A percentile compares a stretch with the other conserved stretches of the same genome.
These are phyloP conservation scores for Collybia sordida DNA, from an alignment of 768 basidiomycete species.

Conservation along the genomic window DNA sequence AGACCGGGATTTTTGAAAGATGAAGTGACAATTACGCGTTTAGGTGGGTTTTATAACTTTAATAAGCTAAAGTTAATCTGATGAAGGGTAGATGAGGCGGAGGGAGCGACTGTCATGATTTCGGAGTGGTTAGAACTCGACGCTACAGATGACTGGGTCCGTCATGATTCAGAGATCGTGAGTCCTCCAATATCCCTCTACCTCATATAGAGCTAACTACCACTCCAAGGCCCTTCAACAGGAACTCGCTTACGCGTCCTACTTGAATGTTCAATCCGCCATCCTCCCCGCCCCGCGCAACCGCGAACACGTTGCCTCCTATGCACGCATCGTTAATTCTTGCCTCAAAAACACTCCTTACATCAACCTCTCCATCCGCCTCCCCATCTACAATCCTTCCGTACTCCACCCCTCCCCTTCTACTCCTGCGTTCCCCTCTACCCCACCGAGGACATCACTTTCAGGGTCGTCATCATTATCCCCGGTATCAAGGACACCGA, in stretches of 20 bases:
- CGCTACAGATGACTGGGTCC: slow-evolving; percentile 87
- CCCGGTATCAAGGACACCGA: slow-evolving; percentile 25
- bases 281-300: slow-evolving; percentile 89
- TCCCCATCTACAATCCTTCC: slow-evolving; percentile 79
- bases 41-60: too few relatives aligned
- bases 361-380: slow-evolving; percentile 78
- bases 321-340: slow-evolving; percentile 86
- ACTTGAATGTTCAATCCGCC: slow-evolving; percentile 82
- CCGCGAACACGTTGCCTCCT: slow-evolving; percentile 84
- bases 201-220: background rate
- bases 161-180: slow-evolving; percentile 95
- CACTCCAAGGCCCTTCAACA: slow-evolving; percentile 78
- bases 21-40: slow-evolving; percentile 86
- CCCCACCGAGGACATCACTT: background rate
- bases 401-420: slow-evolving; percentile 41
- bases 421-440: slow-evolving; percentile 19
- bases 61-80: background rate
- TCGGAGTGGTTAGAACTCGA: slow-evolving; percentile 98
- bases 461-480: slow-evolving; percentile 5
- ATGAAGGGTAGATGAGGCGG: slow-evolving; percentile 61
- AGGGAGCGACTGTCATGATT: slow-evolving; percentile 69
- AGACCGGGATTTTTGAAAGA: slow-evolving; percentile 75
- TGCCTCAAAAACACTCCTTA: slow-evolving; percentile 70
- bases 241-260: slow-evolving; percentile 90
- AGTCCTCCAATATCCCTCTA: slow-evolving; percentile 22